Evolutionary conservation across 75 land plant genomes (phyloP).

Genomic region (Sequoia sempervirens): DNA sequence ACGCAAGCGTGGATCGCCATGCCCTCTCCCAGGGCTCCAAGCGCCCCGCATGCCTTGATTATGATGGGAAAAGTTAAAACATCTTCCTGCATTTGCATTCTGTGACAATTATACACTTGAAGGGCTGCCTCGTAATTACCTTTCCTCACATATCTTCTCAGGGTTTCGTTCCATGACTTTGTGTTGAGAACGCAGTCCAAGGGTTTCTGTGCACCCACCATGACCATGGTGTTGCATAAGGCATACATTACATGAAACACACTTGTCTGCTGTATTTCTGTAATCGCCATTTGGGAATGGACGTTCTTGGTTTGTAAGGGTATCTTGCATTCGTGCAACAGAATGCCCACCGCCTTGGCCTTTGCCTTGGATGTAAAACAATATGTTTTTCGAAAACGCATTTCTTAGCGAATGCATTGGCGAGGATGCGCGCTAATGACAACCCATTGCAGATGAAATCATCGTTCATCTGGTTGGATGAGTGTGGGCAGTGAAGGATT

Average conservation of each 20-base stretch:
- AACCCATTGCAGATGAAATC: background rate
- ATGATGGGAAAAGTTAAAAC: slow-evolving; percentile 18
- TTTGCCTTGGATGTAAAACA: background rate
- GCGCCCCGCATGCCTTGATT: slow-evolving; percentile 30
- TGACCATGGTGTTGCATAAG: slow-evolving; percentile 22
- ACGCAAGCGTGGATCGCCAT: background rate
- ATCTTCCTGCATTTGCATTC: slow-evolving; percentile 20
- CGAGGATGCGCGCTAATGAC: background rate
- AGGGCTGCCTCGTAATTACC: slow-evolving; percentile 28
- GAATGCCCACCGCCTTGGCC: background rate
- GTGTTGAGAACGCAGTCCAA: slow-evolving; percentile 8
- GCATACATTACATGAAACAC: slow-evolving; percentile 17
- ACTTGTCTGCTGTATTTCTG: background rate
- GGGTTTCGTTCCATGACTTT: slow-evolving; percentile 29
- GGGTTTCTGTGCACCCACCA: slow-evolving; percentile 17
- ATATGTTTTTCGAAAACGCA: background rate
- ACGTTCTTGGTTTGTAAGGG: slow-evolving; percentile 20
- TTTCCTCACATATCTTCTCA: slow-evolving; percentile 21
- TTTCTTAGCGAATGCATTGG: background rate
- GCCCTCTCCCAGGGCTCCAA: slow-evolving; percentile 15
- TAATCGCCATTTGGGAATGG: slow-evolving; percentile 14
- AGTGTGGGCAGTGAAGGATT: too few species aligned
- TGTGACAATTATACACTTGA: slow-evolving; percentile 11
- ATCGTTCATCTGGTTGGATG: too few species aligned
- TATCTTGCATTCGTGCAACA: slow-evolving; percentile 16